Evolutionary conservation across 2,329 filamentous ascomycete genomes (phyloP).

Genomic region (Microdochium paspali): DNA sequence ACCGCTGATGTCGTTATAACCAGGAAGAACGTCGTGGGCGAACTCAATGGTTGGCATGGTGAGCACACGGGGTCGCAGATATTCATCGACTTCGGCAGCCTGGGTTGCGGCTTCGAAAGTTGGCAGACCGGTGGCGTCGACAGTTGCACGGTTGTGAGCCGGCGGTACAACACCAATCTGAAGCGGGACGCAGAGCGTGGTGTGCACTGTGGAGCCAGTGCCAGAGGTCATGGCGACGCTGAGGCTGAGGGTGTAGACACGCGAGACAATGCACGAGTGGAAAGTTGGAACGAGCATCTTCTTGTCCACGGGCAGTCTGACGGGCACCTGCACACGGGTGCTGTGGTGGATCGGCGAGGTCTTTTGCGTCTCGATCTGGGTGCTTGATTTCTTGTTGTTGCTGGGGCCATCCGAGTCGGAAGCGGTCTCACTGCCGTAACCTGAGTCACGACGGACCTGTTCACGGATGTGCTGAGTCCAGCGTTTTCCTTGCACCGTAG

Average conservation of each 20-base stretch:
- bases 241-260: slow-evolving; percentile 42
- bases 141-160: slow-evolving; percentile 7
- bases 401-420: slow-evolving; percentile 24
- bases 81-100: slow-evolving; percentile 32
- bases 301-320: slow-evolving; percentile 34
- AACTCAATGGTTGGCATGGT: slow-evolving; percentile 21
- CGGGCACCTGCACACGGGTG: slow-evolving; percentile 34
- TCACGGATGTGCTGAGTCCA: slow-evolving; percentile 30
- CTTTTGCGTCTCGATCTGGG: slow-evolving; percentile 2
- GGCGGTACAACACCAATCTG: slow-evolving; percentile 37
- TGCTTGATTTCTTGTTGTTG: slow-evolving; percentile 7
- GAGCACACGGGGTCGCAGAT: slow-evolving; percentile 30
- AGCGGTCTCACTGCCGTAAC: slow-evolving; percentile 35
- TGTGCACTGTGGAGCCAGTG: slow-evolving; percentile 25
- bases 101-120: slow-evolving; percentile 40
- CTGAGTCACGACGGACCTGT: slow-evolving; percentile 37
- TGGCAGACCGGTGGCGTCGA: slow-evolving; percentile 25
- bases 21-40: slow-evolving; percentile 25
- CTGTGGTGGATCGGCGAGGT: slow-evolving; percentile 27
- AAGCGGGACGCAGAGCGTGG: slow-evolving; percentile 37
- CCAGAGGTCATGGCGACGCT: slow-evolving; percentile 28
- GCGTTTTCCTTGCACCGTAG: slow-evolving; percentile 20
- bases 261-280: slow-evolving; percentile 46
- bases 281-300: slow-evolving; percentile 47
- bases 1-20: slow-evolving; percentile 10